These are phyloP conservation scores for Nymphaea colorata DNA, from an alignment of 164 flowering plant genomes.

Conservation along the genomic window DNA sequence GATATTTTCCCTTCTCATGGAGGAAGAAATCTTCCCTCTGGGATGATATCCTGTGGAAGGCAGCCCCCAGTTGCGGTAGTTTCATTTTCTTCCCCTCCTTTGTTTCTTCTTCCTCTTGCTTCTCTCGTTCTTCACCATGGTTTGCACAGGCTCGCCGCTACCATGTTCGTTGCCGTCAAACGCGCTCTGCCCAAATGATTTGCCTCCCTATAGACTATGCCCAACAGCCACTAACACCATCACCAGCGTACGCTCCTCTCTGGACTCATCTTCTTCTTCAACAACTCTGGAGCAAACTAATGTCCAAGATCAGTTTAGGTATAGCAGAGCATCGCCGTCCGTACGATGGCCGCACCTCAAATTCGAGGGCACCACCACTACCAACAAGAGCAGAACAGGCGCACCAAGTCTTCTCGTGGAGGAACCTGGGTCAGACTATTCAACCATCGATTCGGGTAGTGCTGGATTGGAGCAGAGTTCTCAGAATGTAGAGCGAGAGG, in stretches of 20 bases:
- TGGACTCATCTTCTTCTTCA: constrained; percentile 1
- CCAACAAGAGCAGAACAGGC: neutral
- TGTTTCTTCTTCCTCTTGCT: no score
- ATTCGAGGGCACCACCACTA: constrained; percentile 5
- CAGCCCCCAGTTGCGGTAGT: no score
- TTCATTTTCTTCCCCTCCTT: no score
- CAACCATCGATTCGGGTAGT: no score
- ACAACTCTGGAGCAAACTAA: constrained; percentile 1
- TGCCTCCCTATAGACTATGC: neutral
- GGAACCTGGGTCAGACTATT: no score
- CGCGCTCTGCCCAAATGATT: neutral
- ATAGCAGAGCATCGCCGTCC: constrained; percentile 68
- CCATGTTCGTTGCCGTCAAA: neutral
- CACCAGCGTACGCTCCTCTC: neutral
- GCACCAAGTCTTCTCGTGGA: no score
- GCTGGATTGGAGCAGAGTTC: no score
- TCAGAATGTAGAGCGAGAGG: no score
- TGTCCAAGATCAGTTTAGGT: constrained; percentile 27
- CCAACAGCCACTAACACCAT: neutral
- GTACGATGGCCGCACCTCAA: constrained; percentile 84
- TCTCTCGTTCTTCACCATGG: neutral
- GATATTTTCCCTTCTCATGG: no score
- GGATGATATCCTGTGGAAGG: no score
- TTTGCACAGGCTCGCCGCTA: neutral
- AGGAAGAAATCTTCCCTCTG: no score